phyloP scores from a whole-genome alignment of 1,139 yeast genomes.

The Yamadazyma kanchanaburiensis region DNA sequence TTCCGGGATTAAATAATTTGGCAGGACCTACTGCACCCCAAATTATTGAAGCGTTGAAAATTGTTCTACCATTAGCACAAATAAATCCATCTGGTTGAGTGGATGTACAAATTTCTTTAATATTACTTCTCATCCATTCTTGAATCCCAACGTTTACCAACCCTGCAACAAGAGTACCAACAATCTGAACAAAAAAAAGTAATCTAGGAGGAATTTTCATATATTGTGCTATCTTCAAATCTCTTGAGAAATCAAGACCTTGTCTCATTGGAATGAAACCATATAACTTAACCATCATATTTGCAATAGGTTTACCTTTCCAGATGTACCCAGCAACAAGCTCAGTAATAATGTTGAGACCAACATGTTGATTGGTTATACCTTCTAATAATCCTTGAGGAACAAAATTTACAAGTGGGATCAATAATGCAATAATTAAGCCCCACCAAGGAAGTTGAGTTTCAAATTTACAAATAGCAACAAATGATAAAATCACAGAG shows the following conservation, averaged over 20 bases:
- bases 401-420: constrained; percentile 33
- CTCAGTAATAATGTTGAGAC: constrained; percentile 39
- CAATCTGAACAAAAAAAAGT: constrained; percentile 12
- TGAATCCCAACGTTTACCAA: constrained; percentile 51
- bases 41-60: constrained; percentile 50
- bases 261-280: constrained; percentile 49
- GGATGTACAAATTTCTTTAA: constrained; percentile 37
- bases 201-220: constrained; percentile 45
- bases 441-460: constrained; percentile 41
- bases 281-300: constrained; percentile 41
- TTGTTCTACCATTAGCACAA: constrained; percentile 47
- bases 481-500: constrained; percentile 35
- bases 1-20: constrained; percentile 33
- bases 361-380: constrained; percentile 18
- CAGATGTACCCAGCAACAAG: constrained; percentile 36
- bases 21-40: constrained; percentile 66
- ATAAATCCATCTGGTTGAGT: constrained; percentile 38
- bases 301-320: constrained; percentile 41
- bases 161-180: constrained; percentile 20
- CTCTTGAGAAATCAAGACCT: constrained; percentile 47
- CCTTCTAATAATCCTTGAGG: constrained; percentile 12
- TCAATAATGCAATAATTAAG: constrained; percentile 32
- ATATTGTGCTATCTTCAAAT: constrained; percentile 51
- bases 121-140: constrained; percentile 25
- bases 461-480: constrained; percentile 29